Evolutionary conservation across 768 basidiomycete species (phyloP).

Genomic region (Tricholoma terreum): DNA sequence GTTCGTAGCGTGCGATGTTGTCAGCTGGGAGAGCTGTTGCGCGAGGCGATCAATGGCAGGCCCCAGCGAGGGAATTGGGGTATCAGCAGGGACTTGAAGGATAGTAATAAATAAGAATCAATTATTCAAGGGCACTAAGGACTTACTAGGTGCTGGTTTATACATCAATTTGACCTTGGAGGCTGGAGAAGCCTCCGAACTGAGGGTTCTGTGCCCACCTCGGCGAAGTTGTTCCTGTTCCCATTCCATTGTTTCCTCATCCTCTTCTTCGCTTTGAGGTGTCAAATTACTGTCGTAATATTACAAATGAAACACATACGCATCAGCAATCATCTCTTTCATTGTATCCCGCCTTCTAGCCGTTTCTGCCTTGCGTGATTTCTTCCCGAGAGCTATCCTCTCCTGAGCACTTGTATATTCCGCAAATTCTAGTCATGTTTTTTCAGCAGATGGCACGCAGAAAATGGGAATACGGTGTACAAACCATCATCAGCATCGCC

Average conservation of each 20-base stretch:
- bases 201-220: slow-evolving; percentile 54
- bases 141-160: slow-evolving; percentile 68
- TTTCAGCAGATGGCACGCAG: neutral
- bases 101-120: slow-evolving; percentile 11
- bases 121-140: neutral
- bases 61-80: slow-evolving; percentile 61
- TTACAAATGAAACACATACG: slow-evolving; percentile 43
- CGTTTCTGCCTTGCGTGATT: slow-evolving; percentile 70
- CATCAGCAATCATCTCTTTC: slow-evolving; percentile 80
- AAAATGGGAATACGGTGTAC: slow-evolving; percentile 15
- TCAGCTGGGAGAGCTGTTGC: slow-evolving; percentile 55
- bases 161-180: slow-evolving; percentile 55
- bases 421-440: slow-evolving; percentile 59
- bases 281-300: neutral
- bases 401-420: slow-evolving; percentile 88
- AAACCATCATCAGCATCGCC: slow-evolving; percentile 87
- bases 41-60: slow-evolving; percentile 60
- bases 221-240: slow-evolving; percentile 79
- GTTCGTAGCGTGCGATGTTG: slow-evolving; percentile 65
- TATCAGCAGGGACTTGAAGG: slow-evolving; percentile 59
- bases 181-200: slow-evolving; percentile 25
- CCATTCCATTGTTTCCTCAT: slow-evolving; percentile 85
- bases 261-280: slow-evolving; percentile 54
- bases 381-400: slow-evolving; percentile 81
- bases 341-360: slow-evolving; percentile 64